Evolutionary conservation across 2,329 filamentous ascomycete genomes (phyloP).

Genomic region (Phyllosticta ampelicida): DNA sequence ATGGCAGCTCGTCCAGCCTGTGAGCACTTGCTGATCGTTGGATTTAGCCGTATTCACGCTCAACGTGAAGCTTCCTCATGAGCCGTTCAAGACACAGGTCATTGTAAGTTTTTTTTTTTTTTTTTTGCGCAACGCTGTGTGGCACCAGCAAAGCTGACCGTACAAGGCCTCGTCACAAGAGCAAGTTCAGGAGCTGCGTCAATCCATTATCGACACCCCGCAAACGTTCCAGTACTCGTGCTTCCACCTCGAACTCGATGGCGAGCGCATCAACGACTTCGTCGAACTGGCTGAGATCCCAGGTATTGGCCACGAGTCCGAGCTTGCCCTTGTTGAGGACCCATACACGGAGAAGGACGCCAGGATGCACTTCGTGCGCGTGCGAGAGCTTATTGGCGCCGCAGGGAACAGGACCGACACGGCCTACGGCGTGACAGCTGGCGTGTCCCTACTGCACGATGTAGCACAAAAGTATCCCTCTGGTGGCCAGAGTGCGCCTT

Average conservation of each 20-base stretch:
- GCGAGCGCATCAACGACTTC: constrained; percentile 88
- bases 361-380: constrained; percentile 81
- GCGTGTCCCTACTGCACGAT: constrained; percentile 79
- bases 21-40: neutral
- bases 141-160: constrained; percentile 20
- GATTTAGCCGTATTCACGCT: constrained; percentile 53
- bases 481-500: constrained; percentile 22
- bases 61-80: constrained; percentile 71
- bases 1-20: neutral
- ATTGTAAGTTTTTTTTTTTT: constrained; percentile 62
- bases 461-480: constrained; percentile 57
- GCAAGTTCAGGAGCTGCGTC: constrained; percentile 92
- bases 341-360: constrained; percentile 98
- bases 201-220: constrained; percentile 89
- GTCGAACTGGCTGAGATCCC: constrained; percentile 82
- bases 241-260: constrained; percentile 91
- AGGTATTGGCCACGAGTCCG: constrained; percentile 64
- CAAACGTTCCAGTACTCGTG: constrained; percentile 94
- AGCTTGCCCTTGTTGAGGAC: constrained; percentile 77
- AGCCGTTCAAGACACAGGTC: constrained; percentile 68
- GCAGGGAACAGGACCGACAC: constrained; percentile 80
- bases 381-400: constrained; percentile 87
- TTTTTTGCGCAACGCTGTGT: constrained; percentile 9
- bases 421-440: constrained; percentile 75
- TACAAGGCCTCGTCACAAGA: constrained; percentile 77